A percentile compares a stretch with the other conserved stretches of the same genome.
Evolutionary conservation across 768 basidiomycete genomes (phyloP).

Genomic region (Sarcodon sp.): DNA sequence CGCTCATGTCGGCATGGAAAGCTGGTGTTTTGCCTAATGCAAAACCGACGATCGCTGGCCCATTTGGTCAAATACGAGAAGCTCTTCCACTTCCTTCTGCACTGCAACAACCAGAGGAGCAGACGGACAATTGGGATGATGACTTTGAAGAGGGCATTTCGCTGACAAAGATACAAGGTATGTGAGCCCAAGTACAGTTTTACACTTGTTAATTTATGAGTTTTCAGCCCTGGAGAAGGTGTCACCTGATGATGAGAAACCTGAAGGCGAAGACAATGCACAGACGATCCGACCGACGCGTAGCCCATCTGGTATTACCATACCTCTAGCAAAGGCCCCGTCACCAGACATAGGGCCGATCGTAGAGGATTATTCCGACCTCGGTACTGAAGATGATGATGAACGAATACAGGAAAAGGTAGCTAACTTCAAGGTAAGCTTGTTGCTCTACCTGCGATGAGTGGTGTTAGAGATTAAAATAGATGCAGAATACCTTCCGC

Average conservation of each 20-base stretch:
- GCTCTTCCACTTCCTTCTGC: conserved; percentile 47
- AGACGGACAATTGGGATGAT: conserved; percentile 96
- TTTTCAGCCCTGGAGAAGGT: conserved; percentile 49
- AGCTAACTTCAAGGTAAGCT: conserved; percentile 64
- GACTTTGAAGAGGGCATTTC: conserved; percentile 95
- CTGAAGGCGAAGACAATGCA: conserved; percentile 56
- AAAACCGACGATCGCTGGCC: conserved; percentile 9
- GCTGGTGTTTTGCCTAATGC: conserved; percentile 5
- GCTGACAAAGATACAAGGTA: conserved; percentile 69
- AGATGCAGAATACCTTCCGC: conserved; percentile 63
- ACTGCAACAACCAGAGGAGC: conserved; percentile 67
- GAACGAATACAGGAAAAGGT: conserved; percentile 62
- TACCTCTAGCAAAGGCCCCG: conserved; percentile 44
- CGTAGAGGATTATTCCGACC: conserved; percentile 87
- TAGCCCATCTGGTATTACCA: conserved; percentile 44
- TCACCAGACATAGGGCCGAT: conserved; percentile 51
- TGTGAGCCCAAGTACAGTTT: background rate
- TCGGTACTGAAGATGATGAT: conserved; percentile 72
- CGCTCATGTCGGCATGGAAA: conserved; percentile 5
- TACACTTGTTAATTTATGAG: background rate
- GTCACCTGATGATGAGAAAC: conserved; percentile 40
- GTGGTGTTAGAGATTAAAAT: background rate
- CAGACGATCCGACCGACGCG: conserved; percentile 68
- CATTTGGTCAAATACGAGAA: conserved; percentile 15
- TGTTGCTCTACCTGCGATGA: background rate